Evolutionary conservation across 2,329 filamentous ascomycete genomes (phyloP), one percentile per base, ranked within the genome.

Genomic region (Diaporthe sp.): DNA sequence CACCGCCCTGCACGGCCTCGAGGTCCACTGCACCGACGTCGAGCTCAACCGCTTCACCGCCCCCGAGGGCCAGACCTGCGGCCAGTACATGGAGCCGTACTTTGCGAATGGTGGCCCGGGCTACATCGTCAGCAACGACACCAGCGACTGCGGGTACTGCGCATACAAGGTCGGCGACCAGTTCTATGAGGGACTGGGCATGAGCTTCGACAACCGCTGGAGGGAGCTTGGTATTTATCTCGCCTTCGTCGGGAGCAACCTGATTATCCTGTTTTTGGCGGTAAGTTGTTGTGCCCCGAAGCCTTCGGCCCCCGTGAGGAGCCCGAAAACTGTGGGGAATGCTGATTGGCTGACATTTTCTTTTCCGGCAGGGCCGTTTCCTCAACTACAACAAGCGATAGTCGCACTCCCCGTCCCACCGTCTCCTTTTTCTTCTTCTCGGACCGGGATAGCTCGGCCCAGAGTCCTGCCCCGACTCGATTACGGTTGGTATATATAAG

Each of bases 141-240:
- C 93, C 0, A 89, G 85, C 62, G 84, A 87, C 31, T 98, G 95
- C 85, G 86, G 93, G 80, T 98, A 97, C 85, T 98, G 95, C 81
- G 94, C 95, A 0, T 97, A 92, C 85, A 92, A 90, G 77, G 86
- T 94, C 17, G 95, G 95, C 42, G 94, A 98, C 78, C 88, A 98
- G 85, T 98, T 96, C 81, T 97, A 94, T 81, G 81, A 86, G 72
- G 88, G 90, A 0, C 88, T 97, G 25, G 88, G 89, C 3, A 89
- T 97, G 80, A 86, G 85, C 3, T 98, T 93, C 79, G 85, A 86
- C 58, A 84, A 94, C 78, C 87, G 95, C 22, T 98, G 95, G 95
- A 90, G 95, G 73, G 95, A 98, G 79, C 75, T 97, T 74, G 95
- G 95, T 2, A 97, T 98, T 77, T 93, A 93, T 79, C 79, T 90